These are phyloP conservation scores for Carex arenaria DNA, from an alignment of 202 grass and related monocot genomes.

Conservation along the genomic window DNA sequence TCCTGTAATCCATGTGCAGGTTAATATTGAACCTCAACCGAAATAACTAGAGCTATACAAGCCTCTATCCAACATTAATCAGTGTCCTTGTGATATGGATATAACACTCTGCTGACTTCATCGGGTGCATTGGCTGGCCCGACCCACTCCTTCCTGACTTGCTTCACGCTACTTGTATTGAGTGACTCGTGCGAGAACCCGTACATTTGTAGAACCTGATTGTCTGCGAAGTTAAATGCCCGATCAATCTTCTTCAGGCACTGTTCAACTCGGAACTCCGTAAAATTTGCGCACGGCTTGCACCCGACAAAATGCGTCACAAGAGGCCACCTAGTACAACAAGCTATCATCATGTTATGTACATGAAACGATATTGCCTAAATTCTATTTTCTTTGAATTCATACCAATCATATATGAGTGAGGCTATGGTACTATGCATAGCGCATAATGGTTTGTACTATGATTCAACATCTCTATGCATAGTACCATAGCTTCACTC, in stretches of 20 bases:
- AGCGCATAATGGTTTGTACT: no score
- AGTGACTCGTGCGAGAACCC: conserved; percentile 75
- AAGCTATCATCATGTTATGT: neutral
- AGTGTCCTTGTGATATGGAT: conserved; percentile 47
- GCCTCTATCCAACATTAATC: conserved; percentile 15
- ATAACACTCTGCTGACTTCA: conserved; percentile 44
- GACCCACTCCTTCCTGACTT: conserved; percentile 46
- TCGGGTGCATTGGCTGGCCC: conserved; percentile 47
- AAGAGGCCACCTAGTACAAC: conserved; percentile 50
- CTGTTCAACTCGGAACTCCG: conserved; percentile 48
- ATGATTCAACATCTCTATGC: no score
- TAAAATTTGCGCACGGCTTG: conserved; percentile 68
- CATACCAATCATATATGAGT: neutral
- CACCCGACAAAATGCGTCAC: conserved; percentile 97
- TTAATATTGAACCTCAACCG: neutral
- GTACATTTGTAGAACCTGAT: conserved; percentile 78
- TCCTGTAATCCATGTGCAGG: neutral
- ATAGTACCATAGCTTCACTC: no score
- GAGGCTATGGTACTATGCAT: no score
- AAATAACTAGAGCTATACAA: neutral
- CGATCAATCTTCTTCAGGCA: conserved; percentile 73
- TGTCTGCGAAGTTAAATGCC: conserved; percentile 84
- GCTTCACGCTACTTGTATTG: conserved; percentile 42
- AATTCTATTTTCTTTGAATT: neutral
- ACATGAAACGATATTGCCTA: neutral